Conservation (phyloP, 257 asterid species). For the Euphrasia confusa region DNA sequence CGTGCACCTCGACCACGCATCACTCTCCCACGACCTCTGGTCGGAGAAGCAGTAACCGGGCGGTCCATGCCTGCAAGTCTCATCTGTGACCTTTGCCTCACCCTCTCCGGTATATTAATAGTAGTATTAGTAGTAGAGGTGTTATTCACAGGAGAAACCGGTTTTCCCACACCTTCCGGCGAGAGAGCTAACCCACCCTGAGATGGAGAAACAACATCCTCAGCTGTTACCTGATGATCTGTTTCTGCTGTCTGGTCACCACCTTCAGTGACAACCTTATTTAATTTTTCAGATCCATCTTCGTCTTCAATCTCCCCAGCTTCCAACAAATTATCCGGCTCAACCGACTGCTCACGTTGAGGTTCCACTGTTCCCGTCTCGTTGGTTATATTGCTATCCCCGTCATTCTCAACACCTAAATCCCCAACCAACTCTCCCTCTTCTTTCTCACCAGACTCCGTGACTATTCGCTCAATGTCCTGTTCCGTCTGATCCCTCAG, state of each 20-base stretch:
- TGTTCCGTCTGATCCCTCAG: conserved; percentile 51
- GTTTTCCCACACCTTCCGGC: conserved; percentile 31
- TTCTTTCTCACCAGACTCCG: conserved; percentile 65
- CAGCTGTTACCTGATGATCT: conserved; percentile 32
- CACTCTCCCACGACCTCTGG: conserved; percentile 61
- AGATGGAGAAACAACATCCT: conserved; percentile 24
- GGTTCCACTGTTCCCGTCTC: conserved; percentile 37
- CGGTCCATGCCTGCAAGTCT: conserved; percentile 46
- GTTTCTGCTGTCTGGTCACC: conserved; percentile 40
- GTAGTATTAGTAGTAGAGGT: conserved; percentile 64
- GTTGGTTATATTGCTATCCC: conserved; percentile 33
- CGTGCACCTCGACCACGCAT: conserved; percentile 61
- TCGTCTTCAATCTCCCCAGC: conserved; percentile 60
- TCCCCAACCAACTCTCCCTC: conserved; percentile 74
- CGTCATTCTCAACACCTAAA: conserved; percentile 54
- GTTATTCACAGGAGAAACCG: conserved; percentile 38
- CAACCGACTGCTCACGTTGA: conserved; percentile 36
- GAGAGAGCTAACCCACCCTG: conserved; percentile 26
- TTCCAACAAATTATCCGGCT: conserved; percentile 45
- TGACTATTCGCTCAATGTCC: conserved; percentile 50
- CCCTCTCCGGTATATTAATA: conserved; percentile 63
- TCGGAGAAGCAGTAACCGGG: conserved; percentile 32
- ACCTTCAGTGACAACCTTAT: conserved; percentile 31
- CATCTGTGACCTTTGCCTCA: conserved; percentile 43
- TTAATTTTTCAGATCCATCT: conserved; percentile 20